These are phyloP conservation scores for Cryptococcus sp. DNA, from an alignment of 1,284 basidiomycete genomes.

Conservation along the genomic window DNA sequence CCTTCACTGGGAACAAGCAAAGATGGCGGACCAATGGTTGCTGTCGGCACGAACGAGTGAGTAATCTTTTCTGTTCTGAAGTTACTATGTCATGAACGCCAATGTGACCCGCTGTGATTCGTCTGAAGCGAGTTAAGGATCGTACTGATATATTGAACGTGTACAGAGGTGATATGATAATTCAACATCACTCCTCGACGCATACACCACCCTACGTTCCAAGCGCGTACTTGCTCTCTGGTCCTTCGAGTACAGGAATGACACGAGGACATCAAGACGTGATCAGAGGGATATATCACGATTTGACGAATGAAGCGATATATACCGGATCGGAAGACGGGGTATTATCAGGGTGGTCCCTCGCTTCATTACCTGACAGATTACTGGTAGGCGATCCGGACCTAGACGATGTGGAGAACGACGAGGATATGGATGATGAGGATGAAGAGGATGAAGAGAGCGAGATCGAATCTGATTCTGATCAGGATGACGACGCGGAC, in stretches of 20 bases:
- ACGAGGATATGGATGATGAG: slow-evolving; percentile 31
- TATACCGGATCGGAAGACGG: slow-evolving; percentile 55
- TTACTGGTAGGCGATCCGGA: slow-evolving; percentile 43
- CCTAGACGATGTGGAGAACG: slow-evolving; percentile 46
- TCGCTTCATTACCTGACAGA: slow-evolving; percentile 33
- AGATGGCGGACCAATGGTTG: slow-evolving; percentile 40
- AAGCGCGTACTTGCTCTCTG: slow-evolving; percentile 45
- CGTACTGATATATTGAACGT: not conserved
- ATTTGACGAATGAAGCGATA: slow-evolving; percentile 45
- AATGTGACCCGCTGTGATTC: not conserved
- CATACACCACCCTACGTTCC: slow-evolving; percentile 31
- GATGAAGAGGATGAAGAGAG: slow-evolving; percentile 45
- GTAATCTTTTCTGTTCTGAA: slow-evolving; percentile 12
- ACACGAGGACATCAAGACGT: slow-evolving; percentile 50
- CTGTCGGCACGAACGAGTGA: slow-evolving; percentile 48
- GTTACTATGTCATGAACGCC: slow-evolving; percentile 1
- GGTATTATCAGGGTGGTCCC: slow-evolving; percentile 51
- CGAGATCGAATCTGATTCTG: slow-evolving; percentile 32
- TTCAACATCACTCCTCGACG: slow-evolving; percentile 36
- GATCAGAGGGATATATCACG: slow-evolving; percentile 50
- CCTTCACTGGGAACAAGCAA: slow-evolving; percentile 47
- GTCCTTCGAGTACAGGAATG: slow-evolving; percentile 19
- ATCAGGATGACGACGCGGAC: slow-evolving; percentile 19
- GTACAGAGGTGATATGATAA: slow-evolving; percentile 48
- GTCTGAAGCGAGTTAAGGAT: not conserved